Percentiles rank a stretch among this genome's conserved stretches.
Evolutionary conservation across 23 red algal genomes (phyloP).

Genomic region (Gracilariopsis chorda): DNA sequence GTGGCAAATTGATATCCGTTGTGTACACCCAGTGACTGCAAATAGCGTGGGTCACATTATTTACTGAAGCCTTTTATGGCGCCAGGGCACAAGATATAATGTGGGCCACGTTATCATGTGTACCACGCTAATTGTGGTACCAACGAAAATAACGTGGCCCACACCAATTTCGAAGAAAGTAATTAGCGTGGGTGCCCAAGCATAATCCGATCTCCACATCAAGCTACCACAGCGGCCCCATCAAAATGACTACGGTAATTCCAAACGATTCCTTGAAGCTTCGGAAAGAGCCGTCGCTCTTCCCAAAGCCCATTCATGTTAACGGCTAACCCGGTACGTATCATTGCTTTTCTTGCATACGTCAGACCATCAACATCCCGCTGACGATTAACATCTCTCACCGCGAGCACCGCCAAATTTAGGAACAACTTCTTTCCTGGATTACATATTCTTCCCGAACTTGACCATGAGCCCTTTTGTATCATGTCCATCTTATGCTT

Average conservation of each 20-base stretch:
- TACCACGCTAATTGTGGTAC: no score
- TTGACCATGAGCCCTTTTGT: background rate
- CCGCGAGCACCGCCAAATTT: background rate
- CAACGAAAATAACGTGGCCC: no score
- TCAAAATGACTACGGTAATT: background rate
- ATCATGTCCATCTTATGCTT: background rate
- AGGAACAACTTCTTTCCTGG: background rate
- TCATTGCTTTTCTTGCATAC: background rate
- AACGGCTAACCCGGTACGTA: background rate
- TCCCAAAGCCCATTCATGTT: constrained; percentile 16
- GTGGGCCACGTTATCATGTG: no score
- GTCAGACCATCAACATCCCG: background rate
- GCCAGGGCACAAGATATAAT: no score
- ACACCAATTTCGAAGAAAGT: no score
- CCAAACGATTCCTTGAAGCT: background rate
- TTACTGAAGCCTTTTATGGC: no score
- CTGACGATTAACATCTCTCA: background rate
- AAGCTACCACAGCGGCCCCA: no score
- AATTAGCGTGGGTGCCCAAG: no score
- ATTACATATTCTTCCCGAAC: background rate
- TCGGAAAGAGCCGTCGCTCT: background rate
- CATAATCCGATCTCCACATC: no score
- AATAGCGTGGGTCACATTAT: no score
- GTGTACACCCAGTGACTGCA: no score
- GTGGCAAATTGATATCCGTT: no score